Percentiles rank a stretch among this genome's conserved stretches.
Evolutionary conservation across 495 filamentous ascomycete genomes (phyloP).

Genomic region (Penicillium atrosanguineum): DNA sequence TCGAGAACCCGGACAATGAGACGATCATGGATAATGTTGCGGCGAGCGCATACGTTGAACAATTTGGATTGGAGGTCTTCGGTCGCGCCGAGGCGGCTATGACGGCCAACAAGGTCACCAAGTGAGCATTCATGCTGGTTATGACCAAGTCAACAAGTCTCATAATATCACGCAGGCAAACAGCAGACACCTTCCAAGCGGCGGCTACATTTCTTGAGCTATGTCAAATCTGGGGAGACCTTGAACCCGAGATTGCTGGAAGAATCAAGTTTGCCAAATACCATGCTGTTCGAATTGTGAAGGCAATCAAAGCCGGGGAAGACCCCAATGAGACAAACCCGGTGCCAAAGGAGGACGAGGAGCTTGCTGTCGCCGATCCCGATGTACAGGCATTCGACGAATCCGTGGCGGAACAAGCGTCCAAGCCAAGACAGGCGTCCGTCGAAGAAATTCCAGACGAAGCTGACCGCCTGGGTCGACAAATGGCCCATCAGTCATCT

Average conservation of each 20-base stretch:
- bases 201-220: constrained; percentile 90
- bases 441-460: constrained; percentile 56
- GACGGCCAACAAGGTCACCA: constrained; percentile 71
- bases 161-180: constrained; percentile 59
- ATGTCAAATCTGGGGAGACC: constrained; percentile 73
- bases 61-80: constrained; percentile 88
- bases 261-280: constrained; percentile 97
- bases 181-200: constrained; percentile 87
- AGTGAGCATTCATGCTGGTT: background rate
- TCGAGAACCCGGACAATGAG: constrained; percentile 60
- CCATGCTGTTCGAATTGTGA: constrained; percentile 86
- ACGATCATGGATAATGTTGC: constrained; percentile 78
- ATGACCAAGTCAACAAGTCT: constrained; percentile 11
- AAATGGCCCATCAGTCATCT: constrained; percentile 37
- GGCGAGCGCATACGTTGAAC: constrained; percentile 87
- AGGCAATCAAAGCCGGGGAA: constrained; percentile 85
- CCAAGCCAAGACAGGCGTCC: constrained; percentile 51
- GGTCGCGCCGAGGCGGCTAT: constrained; percentile 77
- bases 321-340: constrained; percentile 93
- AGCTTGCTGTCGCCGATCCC: constrained; percentile 29
- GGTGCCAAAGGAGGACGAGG: constrained; percentile 45
- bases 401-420: constrained; percentile 30
- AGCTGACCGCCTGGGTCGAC: constrained; percentile 34
- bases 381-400: constrained; percentile 50
- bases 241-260: constrained; percentile 72